Base-by-base conservation (phyloP, 805 yeast species). In the Wickerhamomyces kurtzmanii region DNA sequence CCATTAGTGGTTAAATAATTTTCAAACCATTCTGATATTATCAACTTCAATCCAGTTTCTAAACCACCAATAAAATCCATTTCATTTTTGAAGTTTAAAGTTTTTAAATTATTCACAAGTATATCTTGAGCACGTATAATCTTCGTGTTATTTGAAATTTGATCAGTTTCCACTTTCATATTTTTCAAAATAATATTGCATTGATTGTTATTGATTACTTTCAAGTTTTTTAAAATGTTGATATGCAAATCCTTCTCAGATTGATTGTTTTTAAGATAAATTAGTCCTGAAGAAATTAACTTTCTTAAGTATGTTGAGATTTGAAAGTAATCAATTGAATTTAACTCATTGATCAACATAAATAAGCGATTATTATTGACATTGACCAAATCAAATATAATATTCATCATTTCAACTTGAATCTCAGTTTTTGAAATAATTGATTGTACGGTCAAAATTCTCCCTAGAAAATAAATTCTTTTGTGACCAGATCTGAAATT, bases 241-340 rank as follows among this genome's bases (percentile, higher is more conserved):
- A 78, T 57, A 45, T 70, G 94, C 23, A 64, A 64, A 33, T 43
- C 53, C 43, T 61, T 62, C 28, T 76, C 77, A 16, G 55, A 49
- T 6, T 61, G 61, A 12, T 71, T 68, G 6, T 70, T 63, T 4
- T 62, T 55, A 9, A 73, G 51, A 50, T 81, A 84, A 25, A 87
- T 70, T 1, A 85, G 62, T 5, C 96, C 98, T 1, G 91, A 75
- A 8, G 96, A 84, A 24, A 89, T 86, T 20, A 87, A 57, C 39
- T 76, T 72, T 42, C 96, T 60, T 32, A 87, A 61, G 43, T 89
- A 89, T 2, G 80, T 66, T 1, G 63, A 49, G 2, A 53, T 51
- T 31, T 65, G 69, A n/a, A 66, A 55, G 26, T 62, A 55, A 10
- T 65, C 56, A 12, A 65, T 59, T 9, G 57, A 59, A 5, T 47